Percentiles rank a stretch among this genome's conserved stretches.
phyloP scores from a whole-genome alignment of 2,329 filamentous ascomycete species.

The Xylariaceae sp. region DNA sequence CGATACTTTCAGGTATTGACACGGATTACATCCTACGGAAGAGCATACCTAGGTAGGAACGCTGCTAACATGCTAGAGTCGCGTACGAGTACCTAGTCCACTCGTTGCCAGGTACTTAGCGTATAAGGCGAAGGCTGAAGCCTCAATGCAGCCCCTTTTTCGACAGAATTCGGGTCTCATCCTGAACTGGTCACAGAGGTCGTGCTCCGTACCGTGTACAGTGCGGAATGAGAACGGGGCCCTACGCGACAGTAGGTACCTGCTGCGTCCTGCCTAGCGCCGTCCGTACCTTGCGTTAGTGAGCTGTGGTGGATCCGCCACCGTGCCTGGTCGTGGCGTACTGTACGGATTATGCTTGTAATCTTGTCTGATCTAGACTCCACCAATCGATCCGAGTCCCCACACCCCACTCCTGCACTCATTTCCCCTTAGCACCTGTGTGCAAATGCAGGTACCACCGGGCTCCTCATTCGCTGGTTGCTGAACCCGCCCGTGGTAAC shows the following conservation, averaged over 20 bases:
- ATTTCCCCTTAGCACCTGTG: conserved; percentile 27
- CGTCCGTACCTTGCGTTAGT: background rate
- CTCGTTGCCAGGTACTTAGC: background rate
- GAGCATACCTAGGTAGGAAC: too few species aligned
- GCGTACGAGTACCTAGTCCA: too few species aligned
- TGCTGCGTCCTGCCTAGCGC: background rate
- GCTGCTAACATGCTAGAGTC: too few species aligned
- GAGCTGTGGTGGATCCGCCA: background rate
- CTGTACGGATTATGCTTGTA: conserved; percentile 21
- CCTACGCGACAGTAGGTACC: background rate
- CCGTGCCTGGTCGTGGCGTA: background rate
- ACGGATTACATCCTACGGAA: too few species aligned
- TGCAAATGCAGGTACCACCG: conserved; percentile 17
- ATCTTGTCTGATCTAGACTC: conserved; percentile 11
- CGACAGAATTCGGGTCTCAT: background rate
- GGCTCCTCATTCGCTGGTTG: conserved; percentile 30
- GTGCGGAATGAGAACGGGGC: background rate
- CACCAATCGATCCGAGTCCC: conserved; percentile 18
- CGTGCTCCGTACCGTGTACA: background rate
- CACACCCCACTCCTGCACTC: conserved; percentile 33
- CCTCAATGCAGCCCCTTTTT: conserved; percentile 1
- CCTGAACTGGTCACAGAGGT: background rate
- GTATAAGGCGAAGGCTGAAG: background rate
- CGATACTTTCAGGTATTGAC: background rate
- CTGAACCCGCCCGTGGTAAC: conserved; percentile 19